Percentiles rank a stretch among this genome's conserved stretches.
Evolutionary conservation across 208 protist genomes (phyloP).

Genomic region (Trypanosoma theileri): DNA sequence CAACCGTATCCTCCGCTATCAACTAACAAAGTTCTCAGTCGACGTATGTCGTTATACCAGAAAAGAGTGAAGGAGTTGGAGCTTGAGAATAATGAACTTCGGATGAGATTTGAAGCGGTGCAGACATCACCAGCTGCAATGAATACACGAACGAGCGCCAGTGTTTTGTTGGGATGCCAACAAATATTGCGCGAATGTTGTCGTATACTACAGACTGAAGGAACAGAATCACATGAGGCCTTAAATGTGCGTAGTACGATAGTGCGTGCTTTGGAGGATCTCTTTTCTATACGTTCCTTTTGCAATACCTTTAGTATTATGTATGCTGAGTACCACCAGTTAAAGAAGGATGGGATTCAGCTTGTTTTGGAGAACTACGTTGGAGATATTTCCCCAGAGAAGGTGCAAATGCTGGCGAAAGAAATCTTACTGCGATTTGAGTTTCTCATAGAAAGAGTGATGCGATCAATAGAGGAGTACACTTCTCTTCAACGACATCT

Average conservation of each 20-base stretch:
- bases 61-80: slow-evolving; percentile 1
- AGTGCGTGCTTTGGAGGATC: background rate
- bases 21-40: background rate
- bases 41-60: background rate
- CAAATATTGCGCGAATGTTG: slow-evolving; percentile 3
- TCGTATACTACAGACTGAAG: background rate
- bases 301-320: background rate
- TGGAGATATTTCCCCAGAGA: slow-evolving; percentile 4
- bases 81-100: slow-evolving; percentile 2
- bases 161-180: slow-evolving; percentile 2
- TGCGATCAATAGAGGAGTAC: background rate
- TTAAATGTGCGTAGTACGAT: slow-evolving; percentile 5
- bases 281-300: slow-evolving; percentile 6
- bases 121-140: background rate
- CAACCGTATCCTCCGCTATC: slow-evolving; percentile 1
- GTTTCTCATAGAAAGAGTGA: background rate
- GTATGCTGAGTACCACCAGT: background rate
- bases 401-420: background rate
- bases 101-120: background rate
- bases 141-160: background rate
- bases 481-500: background rate
- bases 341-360: slow-evolving; percentile 15
- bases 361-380: slow-evolving; percentile 14
- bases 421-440: slow-evolving; percentile 9
- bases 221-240: background rate